Conservation (phyloP, 2,329 filamentous ascomycete genomes). For the Gremmenia infestans region DNA sequence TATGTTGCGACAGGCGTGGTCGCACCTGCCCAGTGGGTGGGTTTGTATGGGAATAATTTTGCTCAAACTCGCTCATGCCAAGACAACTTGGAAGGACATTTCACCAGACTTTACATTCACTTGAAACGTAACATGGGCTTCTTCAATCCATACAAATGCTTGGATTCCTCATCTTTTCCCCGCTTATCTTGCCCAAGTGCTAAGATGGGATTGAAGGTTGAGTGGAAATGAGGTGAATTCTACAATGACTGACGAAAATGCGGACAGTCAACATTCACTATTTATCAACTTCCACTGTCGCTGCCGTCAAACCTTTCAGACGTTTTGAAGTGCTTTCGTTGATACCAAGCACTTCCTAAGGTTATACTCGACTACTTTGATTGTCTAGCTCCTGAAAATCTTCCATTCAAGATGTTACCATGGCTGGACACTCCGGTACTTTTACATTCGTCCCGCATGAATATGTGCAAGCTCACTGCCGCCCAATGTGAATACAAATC, state of each 20-base stretch:
- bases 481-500: conserved; percentile 7
- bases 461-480: conserved; percentile 6
- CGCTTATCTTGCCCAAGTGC: not conserved
- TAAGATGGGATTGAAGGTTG: not conserved
- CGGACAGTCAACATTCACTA: not conserved
- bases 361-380: not conserved
- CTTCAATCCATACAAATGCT: not conserved
- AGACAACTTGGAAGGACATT: not conserved
- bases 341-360: not conserved
- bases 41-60: not conserved
- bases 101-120: not conserved
- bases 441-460: conserved; percentile 8
- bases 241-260: not conserved
- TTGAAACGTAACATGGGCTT: not conserved
- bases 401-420: not conserved
- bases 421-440: conserved; percentile 9
- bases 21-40: not conserved
- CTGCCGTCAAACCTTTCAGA: not conserved
- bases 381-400: not conserved
- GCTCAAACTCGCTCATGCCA: conserved; percentile 12
- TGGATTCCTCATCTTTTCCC: not conserved
- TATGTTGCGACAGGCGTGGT: not conserved
- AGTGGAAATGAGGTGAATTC: not conserved
- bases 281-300: not conserved
- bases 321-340: not conserved